Evolutionary conservation across 176 grass and related monocot species (phyloP).

Genomic region (Bothriochloa decipiens): DNA sequence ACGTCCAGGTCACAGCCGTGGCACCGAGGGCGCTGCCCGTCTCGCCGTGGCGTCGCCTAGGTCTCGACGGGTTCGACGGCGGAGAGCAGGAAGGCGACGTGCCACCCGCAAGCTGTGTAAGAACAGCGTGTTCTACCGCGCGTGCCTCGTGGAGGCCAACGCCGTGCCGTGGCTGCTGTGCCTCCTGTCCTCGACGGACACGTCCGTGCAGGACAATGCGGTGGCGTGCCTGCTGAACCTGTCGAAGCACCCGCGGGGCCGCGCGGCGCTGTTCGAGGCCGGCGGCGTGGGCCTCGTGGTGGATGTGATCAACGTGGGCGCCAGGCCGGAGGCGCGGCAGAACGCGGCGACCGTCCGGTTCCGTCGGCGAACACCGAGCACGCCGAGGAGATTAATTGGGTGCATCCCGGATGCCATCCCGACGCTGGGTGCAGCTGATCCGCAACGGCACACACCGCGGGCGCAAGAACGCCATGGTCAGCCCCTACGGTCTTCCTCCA

Average conservation of each 20-base stretch:
- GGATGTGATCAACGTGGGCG: slow-evolving; percentile 65
- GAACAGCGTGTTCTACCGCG: slow-evolving; percentile 66
- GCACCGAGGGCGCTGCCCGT: slow-evolving; percentile 43
- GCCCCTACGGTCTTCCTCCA: slow-evolving; percentile 66
- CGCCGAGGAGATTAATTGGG: slow-evolving; percentile 70
- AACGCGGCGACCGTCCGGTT: slow-evolving; percentile 82
- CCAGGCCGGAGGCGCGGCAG: slow-evolving; percentile 58
- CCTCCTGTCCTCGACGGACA: slow-evolving; percentile 63
- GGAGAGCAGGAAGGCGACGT: slow-evolving; percentile 65
- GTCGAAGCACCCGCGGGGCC: slow-evolving; percentile 71
- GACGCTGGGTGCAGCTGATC: slow-evolving; percentile 66
- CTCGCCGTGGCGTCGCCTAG: slow-evolving; percentile 52
- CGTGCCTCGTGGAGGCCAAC: slow-evolving; percentile 62
- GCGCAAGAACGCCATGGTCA: slow-evolving; percentile 70
- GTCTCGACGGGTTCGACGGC: slow-evolving; percentile 43
- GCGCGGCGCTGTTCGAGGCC: slow-evolving; percentile 54
- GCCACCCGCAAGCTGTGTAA: slow-evolving; percentile 74
- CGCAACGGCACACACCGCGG: slow-evolving; percentile 53
- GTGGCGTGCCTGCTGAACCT: slow-evolving; percentile 68
- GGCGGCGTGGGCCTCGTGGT: slow-evolving; percentile 72
- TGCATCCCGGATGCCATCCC: slow-evolving; percentile 66
- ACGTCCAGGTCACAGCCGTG: no score
- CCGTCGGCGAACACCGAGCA: slow-evolving; percentile 58
- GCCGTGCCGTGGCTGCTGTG: slow-evolving; percentile 79
- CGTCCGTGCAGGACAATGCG: slow-evolving; percentile 69